Evolutionary conservation across 345 rosid species (phyloP).

Genomic region (Erysimum cheiranthoides): DNA sequence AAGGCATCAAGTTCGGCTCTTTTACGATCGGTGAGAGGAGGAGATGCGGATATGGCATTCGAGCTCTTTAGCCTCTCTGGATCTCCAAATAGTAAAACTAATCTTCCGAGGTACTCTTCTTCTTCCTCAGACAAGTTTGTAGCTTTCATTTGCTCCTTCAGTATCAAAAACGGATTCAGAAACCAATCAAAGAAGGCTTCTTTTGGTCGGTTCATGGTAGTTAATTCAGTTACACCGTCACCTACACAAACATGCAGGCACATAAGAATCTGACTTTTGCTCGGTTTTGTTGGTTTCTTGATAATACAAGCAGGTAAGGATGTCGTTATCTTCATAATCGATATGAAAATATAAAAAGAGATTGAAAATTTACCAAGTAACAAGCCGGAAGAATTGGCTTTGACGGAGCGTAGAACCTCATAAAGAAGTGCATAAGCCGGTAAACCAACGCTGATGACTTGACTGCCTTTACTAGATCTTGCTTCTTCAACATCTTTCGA

Average conservation of each 20-base stretch:
- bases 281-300: slow-evolving; percentile 6
- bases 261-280: background rate
- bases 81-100: slow-evolving; percentile 72
- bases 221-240: slow-evolving; percentile 65
- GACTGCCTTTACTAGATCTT: slow-evolving; percentile 61
- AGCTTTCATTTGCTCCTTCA: slow-evolving; percentile 93
- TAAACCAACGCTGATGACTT: slow-evolving; percentile 79
- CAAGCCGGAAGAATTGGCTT: slow-evolving; percentile 67
- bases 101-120: slow-evolving; percentile 80
- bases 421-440: slow-evolving; percentile 82
- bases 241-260: slow-evolving; percentile 49
- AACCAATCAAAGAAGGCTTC: slow-evolving; percentile 94
- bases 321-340: background rate
- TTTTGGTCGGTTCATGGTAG: slow-evolving; percentile 76
- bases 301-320: background rate
- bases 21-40: slow-evolving; percentile 75
- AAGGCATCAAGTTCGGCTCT: slow-evolving; percentile 89
- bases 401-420: slow-evolving; percentile 63
- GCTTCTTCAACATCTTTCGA: slow-evolving; percentile 80
- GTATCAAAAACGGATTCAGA: slow-evolving; percentile 77
- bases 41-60: slow-evolving; percentile 52
- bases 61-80: slow-evolving; percentile 60
- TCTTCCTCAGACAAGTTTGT: slow-evolving; percentile 70
- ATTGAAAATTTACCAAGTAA: slow-evolving; percentile 60
- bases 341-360: background rate